Evolutionary conservation across 768 basidiomycete species (phyloP), one percentile per base, ranked within the genome.

Genomic region (Boletus sensibilis): DNA sequence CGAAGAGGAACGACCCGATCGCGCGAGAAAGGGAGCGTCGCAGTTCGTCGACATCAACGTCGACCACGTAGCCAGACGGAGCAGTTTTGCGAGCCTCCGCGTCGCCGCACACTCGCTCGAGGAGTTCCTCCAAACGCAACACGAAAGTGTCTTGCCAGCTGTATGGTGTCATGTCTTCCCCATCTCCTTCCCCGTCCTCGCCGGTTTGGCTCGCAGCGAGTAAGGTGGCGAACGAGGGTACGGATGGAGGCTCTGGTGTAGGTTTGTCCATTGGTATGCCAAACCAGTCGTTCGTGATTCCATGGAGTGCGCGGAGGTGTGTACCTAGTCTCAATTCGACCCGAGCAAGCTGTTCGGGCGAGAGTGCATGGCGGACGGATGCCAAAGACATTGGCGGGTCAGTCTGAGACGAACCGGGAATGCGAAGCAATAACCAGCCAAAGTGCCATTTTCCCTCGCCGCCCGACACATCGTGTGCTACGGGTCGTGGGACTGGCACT

Each of bases 71-170:
- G 8, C 23, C 25, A 10, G 59, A 46, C 4, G 52, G 44, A 27
- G 53, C 61, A 33, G 50, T 58, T 35, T 56, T 54, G 45, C 63
- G n/a, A 12, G 59, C 59, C 41, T 61, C 58, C 2, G 59, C 56
- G 27, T 52, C 52, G 20, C 53, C 58, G 52, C 78, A 75, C 16
- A 81, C 78, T 8, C 72, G 68, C n/a, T 67, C 65, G n/a, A 90
- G 70, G 14, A 85, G 69, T 8, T 72, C 73, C 58, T 90, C 88
- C 45, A 91, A 70, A 7, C 82, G 72, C 10, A 69, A 49, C 7
- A 83, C 83, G 68, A 90, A 90, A 1, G 85, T 82, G 63, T 87
- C 87, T 71, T 90, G 86, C 89, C 89, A 91, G 69, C 80, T 85
- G 66, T 85, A 88, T 8, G 55, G 63, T 6, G 52, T 59, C 60